phyloP scores from a whole-genome alignment of 2,329 filamentous ascomycete genomes.

The Xylariaceae sp. region DNA sequence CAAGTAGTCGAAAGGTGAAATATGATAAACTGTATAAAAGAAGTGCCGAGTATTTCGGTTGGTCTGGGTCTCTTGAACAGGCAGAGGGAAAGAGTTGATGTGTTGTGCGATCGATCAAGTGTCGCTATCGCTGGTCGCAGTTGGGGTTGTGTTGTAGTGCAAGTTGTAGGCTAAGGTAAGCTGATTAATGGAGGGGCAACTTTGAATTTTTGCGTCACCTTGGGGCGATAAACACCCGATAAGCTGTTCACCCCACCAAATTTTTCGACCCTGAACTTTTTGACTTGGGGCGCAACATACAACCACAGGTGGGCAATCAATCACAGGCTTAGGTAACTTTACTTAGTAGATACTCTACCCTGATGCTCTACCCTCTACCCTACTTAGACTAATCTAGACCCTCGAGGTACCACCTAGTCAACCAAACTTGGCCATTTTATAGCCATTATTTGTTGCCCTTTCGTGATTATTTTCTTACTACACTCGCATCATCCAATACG shows the following conservation, averaged over 20 bases:
- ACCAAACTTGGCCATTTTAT: background rate
- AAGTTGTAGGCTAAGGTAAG: slow-evolving; percentile 43
- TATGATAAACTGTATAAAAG: background rate
- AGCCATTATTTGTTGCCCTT: background rate
- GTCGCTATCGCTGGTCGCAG: slow-evolving; percentile 8
- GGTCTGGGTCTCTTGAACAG: too few species aligned
- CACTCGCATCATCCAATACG: background rate
- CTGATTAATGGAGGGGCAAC: slow-evolving; percentile 53
- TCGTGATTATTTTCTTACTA: background rate
- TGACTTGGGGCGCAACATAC: background rate
- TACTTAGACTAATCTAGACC: background rate
- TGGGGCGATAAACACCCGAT: slow-evolving; percentile 32
- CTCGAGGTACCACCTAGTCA: slow-evolving; percentile 2
- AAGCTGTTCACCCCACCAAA: slow-evolving; percentile 43
- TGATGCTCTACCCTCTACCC: too few species aligned
- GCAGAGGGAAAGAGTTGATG: slow-evolving; percentile 3
- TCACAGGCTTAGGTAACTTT: too few species aligned
- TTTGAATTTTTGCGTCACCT: slow-evolving; percentile 48
- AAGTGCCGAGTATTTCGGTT: too few species aligned
- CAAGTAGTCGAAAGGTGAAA: too few species aligned
- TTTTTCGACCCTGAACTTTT: slow-evolving; percentile 29
- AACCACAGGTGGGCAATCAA: slow-evolving; percentile 1
- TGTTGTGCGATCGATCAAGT: background rate
- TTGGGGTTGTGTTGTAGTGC: slow-evolving; percentile 21
- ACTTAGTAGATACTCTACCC: too few species aligned